phyloP scores from a whole-genome alignment of 371 early-diverging fungal genomes.

The Synchytrium microbalum region DNA sequence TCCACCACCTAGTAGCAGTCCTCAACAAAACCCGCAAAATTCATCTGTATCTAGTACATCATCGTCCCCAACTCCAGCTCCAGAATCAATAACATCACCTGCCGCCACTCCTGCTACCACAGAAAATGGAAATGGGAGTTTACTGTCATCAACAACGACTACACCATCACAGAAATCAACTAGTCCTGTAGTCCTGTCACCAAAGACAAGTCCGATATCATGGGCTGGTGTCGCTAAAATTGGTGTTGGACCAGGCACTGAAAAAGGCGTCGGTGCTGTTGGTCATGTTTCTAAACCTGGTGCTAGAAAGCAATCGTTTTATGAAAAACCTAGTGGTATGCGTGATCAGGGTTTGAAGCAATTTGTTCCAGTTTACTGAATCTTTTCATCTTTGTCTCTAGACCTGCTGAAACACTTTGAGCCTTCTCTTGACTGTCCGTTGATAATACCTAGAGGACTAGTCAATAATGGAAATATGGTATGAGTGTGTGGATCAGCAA shows the following conservation, averaged over 20 bases:
- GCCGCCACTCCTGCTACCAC: background rate
- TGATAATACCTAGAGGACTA: conserved; percentile 81
- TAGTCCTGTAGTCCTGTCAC: background rate
- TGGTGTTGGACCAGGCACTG: background rate
- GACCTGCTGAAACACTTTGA: conserved; percentile 4
- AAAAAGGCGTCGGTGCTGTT: background rate
- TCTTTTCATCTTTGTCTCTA: background rate
- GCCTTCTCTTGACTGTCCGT: conserved; percentile 7
- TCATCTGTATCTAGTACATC: too few species aligned
- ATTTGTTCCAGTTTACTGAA: background rate
- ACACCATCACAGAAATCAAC: background rate
- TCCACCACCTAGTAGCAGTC: background rate
- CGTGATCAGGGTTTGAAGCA: background rate
- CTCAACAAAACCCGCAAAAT: background rate
- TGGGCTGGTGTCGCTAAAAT: conserved; percentile 1
- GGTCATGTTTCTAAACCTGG: background rate
- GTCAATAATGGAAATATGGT: conserved; percentile 87
- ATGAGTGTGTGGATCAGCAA: background rate
- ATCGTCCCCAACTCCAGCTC: background rate
- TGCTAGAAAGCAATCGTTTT: background rate
- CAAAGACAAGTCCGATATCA: background rate
- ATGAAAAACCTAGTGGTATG: background rate
- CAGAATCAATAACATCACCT: background rate
- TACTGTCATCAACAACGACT: background rate
- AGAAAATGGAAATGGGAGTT: too few species aligned